These are phyloP conservation scores for Priceomyces medius DNA, from an alignment of 805 yeast genomes.

Conservation along the genomic window DNA sequence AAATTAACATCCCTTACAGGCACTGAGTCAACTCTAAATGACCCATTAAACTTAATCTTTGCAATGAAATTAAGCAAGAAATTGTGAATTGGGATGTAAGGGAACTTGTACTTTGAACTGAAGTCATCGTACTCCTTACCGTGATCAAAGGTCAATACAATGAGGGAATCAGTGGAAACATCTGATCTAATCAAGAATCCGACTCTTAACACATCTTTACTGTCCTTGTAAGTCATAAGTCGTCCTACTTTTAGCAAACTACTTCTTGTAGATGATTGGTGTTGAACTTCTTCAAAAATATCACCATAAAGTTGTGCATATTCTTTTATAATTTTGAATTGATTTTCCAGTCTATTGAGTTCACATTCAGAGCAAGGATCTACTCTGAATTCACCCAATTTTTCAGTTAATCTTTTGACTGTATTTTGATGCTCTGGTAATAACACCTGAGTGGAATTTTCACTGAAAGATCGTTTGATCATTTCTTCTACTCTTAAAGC, in stretches of 20 bases:
- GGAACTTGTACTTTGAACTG: slow-evolving; percentile 24
- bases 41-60: slow-evolving; percentile 32
- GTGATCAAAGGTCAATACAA: slow-evolving; percentile 47
- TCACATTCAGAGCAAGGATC: slow-evolving; percentile 38
- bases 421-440: slow-evolving; percentile 81
- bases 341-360: slow-evolving; percentile 41
- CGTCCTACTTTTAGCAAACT: slow-evolving; percentile 52
- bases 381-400: slow-evolving; percentile 39
- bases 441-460: slow-evolving; percentile 79
- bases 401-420: slow-evolving; percentile 51
- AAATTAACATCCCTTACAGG: slow-evolving; percentile 44
- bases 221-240: slow-evolving; percentile 56
- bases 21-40: slow-evolving; percentile 38
- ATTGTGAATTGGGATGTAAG: slow-evolving; percentile 33
- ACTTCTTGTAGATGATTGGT: slow-evolving; percentile 47
- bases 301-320: slow-evolving; percentile 45
- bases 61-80: slow-evolving; percentile 38
- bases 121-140: slow-evolving; percentile 31
- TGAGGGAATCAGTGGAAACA: slow-evolving; percentile 26
- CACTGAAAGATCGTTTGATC: slow-evolving; percentile 94
- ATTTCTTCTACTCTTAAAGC: slow-evolving; percentile 96
- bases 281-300: slow-evolving; percentile 48
- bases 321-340: slow-evolving; percentile 44
- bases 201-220: slow-evolving; percentile 35
- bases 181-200: slow-evolving; percentile 57